These are phyloP conservation scores for Mycena indigotica DNA, from an alignment of 768 basidiomycete species.

Conservation along the genomic window DNA sequence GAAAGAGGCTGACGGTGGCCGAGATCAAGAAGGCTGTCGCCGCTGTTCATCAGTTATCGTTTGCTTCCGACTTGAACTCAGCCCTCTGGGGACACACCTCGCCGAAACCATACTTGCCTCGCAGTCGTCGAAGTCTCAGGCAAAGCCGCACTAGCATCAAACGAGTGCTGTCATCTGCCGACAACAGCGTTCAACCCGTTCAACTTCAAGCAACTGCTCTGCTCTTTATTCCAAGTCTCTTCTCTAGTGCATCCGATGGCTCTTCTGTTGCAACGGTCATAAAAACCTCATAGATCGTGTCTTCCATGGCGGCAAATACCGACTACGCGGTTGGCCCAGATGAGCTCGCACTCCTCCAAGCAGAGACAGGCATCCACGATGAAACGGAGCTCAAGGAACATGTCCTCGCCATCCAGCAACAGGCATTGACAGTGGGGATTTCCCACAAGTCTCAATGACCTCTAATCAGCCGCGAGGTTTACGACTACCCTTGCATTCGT, in stretches of 20 bases:
- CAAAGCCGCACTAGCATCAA: too few relatives aligned
- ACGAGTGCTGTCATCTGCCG: too few relatives aligned
- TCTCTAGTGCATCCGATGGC: too few relatives aligned
- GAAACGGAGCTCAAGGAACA: slow-evolving; percentile 42
- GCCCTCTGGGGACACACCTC: too few relatives aligned
- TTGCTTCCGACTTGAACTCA: neutral
- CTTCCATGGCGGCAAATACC: neutral
- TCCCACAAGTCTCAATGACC: neutral
- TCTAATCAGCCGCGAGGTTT: slow-evolving; percentile 23
- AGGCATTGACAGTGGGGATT: slow-evolving; percentile 34
- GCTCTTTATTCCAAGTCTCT: too few relatives aligned
- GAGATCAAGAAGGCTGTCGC: slow-evolving; percentile 3
- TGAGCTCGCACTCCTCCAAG: slow-evolving; percentile 38
- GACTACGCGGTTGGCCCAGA: slow-evolving; percentile 29
- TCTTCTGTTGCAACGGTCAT: neutral
- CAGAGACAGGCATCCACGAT: slow-evolving; percentile 38
- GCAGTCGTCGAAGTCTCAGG: too few relatives aligned
- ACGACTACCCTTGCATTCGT: slow-evolving; percentile 36
- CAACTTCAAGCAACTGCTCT: too few relatives aligned
- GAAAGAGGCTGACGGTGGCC: neutral
- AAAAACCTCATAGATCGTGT: neutral
- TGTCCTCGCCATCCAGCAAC: slow-evolving; percentile 39
- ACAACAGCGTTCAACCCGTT: too few relatives aligned
- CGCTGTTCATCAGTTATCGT: neutral
- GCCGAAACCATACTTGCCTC: too few relatives aligned